A percentile compares a stretch with the other conserved stretches of the same genome.
Conservation (phyloP, 108 stramenopile genomes). For the Aurantiochytrium sp. region DNA sequence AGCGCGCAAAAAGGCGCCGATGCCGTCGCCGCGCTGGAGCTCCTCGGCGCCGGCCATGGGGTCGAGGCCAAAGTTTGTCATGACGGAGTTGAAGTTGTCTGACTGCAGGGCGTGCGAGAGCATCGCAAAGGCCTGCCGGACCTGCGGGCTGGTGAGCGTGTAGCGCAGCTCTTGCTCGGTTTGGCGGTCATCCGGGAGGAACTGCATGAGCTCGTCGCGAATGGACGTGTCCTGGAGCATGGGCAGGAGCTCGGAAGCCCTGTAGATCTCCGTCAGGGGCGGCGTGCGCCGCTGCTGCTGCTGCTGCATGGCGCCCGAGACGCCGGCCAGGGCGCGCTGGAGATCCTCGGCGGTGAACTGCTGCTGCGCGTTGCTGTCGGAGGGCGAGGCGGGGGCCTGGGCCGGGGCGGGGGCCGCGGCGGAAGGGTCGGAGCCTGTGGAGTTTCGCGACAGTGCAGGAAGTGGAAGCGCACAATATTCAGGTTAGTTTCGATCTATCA, state of each 20-base stretch:
- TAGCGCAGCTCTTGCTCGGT: constrained; percentile 32
- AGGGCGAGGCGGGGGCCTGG: not conserved
- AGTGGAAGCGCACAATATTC: not conserved
- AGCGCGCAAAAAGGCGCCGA: constrained; percentile 22
- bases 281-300: constrained; percentile 24
- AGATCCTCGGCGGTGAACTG: constrained; percentile 45
- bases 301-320: constrained; percentile 28
- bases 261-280: constrained; percentile 33
- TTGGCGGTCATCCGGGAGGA: constrained; percentile 42
- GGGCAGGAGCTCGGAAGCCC: constrained; percentile 31
- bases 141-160: constrained; percentile 46
- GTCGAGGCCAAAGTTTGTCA: constrained; percentile 13
- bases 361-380: not conserved
- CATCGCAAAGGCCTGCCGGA: constrained; percentile 39
- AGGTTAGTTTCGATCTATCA: not conserved
- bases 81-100: constrained; percentile 25
- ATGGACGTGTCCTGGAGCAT: constrained; percentile 44
- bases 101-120: constrained; percentile 39
- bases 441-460: too few relatives aligned
- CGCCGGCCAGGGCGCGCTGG: constrained; percentile 43
- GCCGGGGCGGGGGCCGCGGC: not conserved
- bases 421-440: not conserved
- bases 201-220: constrained; percentile 36
- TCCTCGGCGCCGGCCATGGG: constrained; percentile 15
- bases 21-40: constrained; percentile 11